Evolutionary conservation across 2,329 filamentous ascomycete genomes (phyloP).

Genomic region (Aspergillus phoenicis): DNA sequence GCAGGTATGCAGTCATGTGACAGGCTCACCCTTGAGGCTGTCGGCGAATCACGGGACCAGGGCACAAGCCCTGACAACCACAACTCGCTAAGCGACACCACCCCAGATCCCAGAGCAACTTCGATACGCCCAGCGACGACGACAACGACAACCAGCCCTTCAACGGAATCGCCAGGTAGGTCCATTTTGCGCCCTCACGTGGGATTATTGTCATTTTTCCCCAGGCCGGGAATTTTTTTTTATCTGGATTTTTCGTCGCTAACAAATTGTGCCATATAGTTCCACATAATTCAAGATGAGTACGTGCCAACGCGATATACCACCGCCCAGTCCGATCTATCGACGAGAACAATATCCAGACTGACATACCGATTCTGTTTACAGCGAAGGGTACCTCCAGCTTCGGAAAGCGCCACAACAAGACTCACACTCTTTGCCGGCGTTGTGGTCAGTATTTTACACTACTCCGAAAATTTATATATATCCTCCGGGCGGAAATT

Average conservation of each 20-base stretch:
- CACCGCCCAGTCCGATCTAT: conserved; percentile 24
- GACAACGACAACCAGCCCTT: conserved; percentile 50
- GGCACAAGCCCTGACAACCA: conserved; percentile 41
- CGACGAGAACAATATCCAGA: conserved; percentile 32
- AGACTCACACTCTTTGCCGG: conserved; percentile 97
- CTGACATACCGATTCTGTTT: conserved; percentile 44
- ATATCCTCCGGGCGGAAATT: conserved; percentile 18
- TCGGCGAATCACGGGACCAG: conserved; percentile 31
- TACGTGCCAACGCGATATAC: conserved; percentile 47
- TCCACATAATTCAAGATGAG: conserved; percentile 60
- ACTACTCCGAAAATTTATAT: conserved; percentile 19
- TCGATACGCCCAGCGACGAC: conserved; percentile 49
- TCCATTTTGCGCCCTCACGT: conserved; percentile 14
- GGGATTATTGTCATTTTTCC: conserved; percentile 9
- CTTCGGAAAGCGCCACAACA: conserved; percentile 87
- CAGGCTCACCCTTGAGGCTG: neutral
- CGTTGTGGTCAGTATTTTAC: conserved; percentile 80
- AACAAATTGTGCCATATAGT: conserved; percentile 22
- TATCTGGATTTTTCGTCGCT: conserved; percentile 21
- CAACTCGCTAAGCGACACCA: conserved; percentile 47
- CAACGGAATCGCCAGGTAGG: conserved; percentile 50
- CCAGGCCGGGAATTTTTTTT: conserved; percentile 12
- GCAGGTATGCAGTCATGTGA: conserved; percentile 16
- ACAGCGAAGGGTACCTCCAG: conserved; percentile 72
- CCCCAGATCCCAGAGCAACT: conserved; percentile 39